Evolutionary conservation across 2,329 filamentous ascomycete genomes (phyloP).

Genomic region (Coniochaeta prunicola): DNA sequence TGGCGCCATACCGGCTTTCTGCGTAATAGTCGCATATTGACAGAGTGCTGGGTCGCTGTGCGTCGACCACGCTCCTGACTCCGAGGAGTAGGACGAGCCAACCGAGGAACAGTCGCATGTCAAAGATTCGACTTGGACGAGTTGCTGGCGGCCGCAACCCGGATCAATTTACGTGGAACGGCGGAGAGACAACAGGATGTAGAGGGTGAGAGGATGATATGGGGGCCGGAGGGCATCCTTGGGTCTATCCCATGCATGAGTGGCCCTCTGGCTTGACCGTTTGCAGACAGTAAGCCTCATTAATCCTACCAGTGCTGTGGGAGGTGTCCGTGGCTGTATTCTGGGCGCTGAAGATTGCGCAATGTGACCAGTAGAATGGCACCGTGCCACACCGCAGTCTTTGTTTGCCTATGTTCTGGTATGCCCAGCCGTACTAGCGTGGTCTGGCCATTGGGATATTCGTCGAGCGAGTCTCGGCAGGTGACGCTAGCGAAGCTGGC

Average conservation of each 20-base stretch:
- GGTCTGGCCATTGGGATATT: neutral
- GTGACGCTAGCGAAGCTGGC: neutral
- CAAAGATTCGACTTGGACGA: neutral
- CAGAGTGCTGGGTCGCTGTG: conserved; percentile 17
- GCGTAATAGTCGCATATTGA: conserved; percentile 25
- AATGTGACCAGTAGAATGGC: neutral
- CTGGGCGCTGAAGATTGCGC: neutral
- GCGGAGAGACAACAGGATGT: neutral
- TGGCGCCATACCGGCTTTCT: conserved; percentile 14
- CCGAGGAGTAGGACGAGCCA: neutral
- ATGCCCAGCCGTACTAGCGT: neutral
- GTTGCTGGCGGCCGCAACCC: neutral
- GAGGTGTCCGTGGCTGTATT: neutral
- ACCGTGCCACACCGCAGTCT: neutral
- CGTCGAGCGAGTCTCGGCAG: neutral
- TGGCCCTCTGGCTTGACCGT: neutral
- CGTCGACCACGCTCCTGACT: neutral
- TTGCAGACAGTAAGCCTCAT: neutral
- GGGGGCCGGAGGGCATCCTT: neutral
- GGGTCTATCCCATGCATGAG: neutral
- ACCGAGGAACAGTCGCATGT: neutral
- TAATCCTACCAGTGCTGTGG: neutral
- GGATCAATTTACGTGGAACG: neutral
- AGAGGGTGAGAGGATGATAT: neutral
- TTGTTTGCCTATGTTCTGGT: neutral